phyloP scores from a whole-genome alignment of 257 asterid species.

The Coffea eugenioides region DNA sequence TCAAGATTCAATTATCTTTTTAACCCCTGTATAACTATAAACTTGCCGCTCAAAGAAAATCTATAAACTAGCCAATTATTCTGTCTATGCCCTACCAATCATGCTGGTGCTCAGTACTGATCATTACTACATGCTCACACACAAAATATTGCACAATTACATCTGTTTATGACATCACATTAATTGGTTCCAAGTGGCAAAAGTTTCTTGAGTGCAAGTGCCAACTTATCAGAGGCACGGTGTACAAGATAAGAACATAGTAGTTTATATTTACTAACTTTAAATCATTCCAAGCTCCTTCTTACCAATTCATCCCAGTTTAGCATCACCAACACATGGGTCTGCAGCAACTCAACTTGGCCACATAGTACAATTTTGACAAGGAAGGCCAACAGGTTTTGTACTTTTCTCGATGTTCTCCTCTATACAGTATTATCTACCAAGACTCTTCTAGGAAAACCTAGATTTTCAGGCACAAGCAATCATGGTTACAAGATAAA shows the following conservation, averaged over 20 bases:
- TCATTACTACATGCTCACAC: neutral
- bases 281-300: constrained; percentile 1
- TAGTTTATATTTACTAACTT: constrained; percentile 7
- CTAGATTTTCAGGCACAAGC: constrained; percentile 33
- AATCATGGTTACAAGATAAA: constrained; percentile 28
- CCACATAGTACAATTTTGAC: constrained; percentile 27
- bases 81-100: neutral
- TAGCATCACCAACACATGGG: constrained; percentile 56
- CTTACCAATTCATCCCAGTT: constrained; percentile 16
- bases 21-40: neutral
- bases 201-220: neutral
- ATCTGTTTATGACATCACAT: neutral
- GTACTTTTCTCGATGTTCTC: constrained; percentile 56
- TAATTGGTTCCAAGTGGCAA: constrained; percentile 8
- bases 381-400: constrained; percentile 51
- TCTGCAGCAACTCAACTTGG: constrained; percentile 36
- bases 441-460: constrained; percentile 40
- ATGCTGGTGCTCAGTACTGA: constrained; percentile 2
- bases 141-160: constrained; percentile 6
- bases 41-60: neutral
- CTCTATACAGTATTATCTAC: constrained; percentile 35
- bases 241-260: neutral
- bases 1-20: neutral
- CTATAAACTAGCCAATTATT: neutral
- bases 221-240: neutral